Evolutionary conservation across 805 yeast genomes (phyloP), one percentile per base, ranked within the genome.

Genomic region (Barnettozyma californica): DNA sequence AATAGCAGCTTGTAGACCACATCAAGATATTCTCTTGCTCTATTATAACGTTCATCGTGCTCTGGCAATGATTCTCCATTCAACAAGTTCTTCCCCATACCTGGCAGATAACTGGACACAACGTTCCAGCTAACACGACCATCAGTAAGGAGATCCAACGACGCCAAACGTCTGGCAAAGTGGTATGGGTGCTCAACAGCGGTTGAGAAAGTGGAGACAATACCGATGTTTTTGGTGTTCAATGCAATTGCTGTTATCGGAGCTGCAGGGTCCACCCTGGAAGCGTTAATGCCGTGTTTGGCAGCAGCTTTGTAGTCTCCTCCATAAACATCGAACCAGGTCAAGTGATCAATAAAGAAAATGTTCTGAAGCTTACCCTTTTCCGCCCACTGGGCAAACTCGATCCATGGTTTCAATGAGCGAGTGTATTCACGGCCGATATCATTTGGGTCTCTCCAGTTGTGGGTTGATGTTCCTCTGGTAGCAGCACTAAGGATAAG

Each of bases 71-170:
- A 46, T 35, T 61, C 65, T 4, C 68, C 69, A 45, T 70, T 68
- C 31, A 69, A 55, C 34, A 68, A 53, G 45, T 70, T 68, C 49
- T 66, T 58, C 7, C 75, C 68, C 6, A 74, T 74, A 53, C 70
- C 62, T 44, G 70, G 73, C 45, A 71, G 56, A 43, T 71, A 70
- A 5, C 73, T 67, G 9, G 74, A 65, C 25, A 72, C 76, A 18
- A 72, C 65, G 52, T 72, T 72, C 76, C 76, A 72, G 23, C 76
- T 75, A 44, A 71, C 56, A 51, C 76, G 62, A 13, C 76, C 76
- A 13, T 60, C 60, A 13, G 74, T 66, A 41, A 71, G 62, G 39
- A 70, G 69, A 51, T 71, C 76, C 43, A 71, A 59, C 0, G 76
- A 70, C 9, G 74, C 71, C 68, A 27, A 71, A 66, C 33, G 33